Conservation (phyloP, 257 asterid species). For the Datura wrightii region DNA sequence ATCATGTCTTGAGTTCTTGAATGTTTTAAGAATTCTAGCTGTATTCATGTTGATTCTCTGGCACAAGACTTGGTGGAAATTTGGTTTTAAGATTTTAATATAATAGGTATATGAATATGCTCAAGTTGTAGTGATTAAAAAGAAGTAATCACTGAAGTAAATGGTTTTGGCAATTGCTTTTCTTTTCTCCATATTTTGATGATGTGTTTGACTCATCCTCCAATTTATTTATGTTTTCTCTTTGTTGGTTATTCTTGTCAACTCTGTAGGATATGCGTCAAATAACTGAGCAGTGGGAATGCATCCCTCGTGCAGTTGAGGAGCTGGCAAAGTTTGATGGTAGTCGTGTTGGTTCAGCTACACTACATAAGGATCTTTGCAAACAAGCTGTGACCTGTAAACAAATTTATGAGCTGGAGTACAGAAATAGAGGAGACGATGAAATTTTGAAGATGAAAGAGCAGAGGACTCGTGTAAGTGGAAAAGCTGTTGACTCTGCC, state of each 20-base stretch:
- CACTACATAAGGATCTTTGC: constrained; percentile 56
- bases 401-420: constrained; percentile 75
- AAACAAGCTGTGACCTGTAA: constrained; percentile 69
- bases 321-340: constrained; percentile 63
- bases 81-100: constrained; percentile 14
- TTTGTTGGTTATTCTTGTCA: neutral
- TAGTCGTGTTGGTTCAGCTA: constrained; percentile 33
- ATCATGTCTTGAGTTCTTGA: neutral
- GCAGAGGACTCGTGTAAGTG: constrained; percentile 38
- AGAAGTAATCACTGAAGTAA: neutral
- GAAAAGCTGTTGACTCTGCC: constrained; percentile 34
- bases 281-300: constrained; percentile 78
- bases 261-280: constrained; percentile 54
- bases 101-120: neutral
- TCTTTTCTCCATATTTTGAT: neutral
- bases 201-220: neutral
- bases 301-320: constrained; percentile 80
- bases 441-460: constrained; percentile 38
- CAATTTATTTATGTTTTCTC: constrained; percentile 2
- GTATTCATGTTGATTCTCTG: neutral
- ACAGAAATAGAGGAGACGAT: constrained; percentile 53
- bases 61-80: neutral
- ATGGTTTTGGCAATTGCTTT: constrained; percentile 6
- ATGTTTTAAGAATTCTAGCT: neutral
- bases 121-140: neutral